phyloP scores from a whole-genome alignment of 495 filamentous ascomycete genomes.

The Aspergillus indologenus region DNA sequence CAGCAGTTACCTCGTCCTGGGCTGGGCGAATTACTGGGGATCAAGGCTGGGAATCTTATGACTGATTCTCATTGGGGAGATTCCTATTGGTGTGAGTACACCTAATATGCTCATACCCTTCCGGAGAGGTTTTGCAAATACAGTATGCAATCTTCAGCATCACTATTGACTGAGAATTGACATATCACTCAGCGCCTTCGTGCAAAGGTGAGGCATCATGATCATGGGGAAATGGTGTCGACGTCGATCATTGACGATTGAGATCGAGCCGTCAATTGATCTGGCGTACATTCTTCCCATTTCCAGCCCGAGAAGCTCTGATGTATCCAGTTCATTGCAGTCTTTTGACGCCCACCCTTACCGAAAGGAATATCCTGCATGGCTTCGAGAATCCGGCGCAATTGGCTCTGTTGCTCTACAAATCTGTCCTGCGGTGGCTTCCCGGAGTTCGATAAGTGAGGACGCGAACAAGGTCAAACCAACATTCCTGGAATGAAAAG shows the following conservation, averaged over 20 bases:
- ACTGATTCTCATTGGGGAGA: too few species aligned
- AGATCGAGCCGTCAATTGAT: neutral
- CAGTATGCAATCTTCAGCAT: neutral
- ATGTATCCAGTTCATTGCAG: neutral
- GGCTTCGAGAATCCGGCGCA: neutral
- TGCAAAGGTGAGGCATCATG: neutral
- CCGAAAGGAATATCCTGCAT: neutral
- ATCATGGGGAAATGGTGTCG: neutral
- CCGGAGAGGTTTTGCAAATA: neutral
- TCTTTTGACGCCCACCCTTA: neutral
- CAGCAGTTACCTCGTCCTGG: too few species aligned
- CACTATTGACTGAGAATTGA: neutral
- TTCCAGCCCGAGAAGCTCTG: neutral
- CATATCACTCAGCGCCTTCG: neutral
- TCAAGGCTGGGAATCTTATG: too few species aligned
- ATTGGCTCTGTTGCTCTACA: neutral
- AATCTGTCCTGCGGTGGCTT: neutral
- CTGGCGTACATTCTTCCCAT: neutral
- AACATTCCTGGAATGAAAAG: constrained; percentile 13
- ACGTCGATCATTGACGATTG: neutral
- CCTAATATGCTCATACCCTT: too few species aligned
- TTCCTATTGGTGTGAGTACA: too few species aligned
- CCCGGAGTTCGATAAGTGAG: neutral
- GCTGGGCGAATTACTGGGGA: too few species aligned
- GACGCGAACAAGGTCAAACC: constrained; percentile 7